A percentile compares a stretch with the other conserved stretches of the same genome.
Evolutionary conservation across 148 eudicot species (phyloP).

Genomic region (Mesembryanthemum crystallinum): DNA sequence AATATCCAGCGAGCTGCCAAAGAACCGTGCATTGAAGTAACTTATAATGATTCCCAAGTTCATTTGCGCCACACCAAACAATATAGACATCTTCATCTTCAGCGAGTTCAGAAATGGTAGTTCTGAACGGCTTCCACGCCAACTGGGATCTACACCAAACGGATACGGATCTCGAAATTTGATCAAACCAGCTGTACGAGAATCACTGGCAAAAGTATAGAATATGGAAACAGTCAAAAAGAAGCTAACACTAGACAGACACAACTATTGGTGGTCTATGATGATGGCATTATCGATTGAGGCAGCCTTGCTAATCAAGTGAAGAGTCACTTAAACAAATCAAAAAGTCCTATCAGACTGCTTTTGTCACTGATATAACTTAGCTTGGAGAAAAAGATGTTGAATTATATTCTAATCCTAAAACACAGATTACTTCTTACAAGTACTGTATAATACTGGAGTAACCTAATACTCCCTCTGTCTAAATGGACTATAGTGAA

Average conservation of each 20-base stretch:
- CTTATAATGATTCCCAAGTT: conserved; percentile 86
- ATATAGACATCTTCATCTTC: conserved; percentile 99
- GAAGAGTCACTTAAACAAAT: neutral
- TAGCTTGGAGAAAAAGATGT: too few relatives aligned
- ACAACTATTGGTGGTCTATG: neutral
- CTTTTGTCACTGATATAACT: neutral
- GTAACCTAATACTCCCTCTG: too few relatives aligned
- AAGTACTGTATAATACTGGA: too few relatives aligned
- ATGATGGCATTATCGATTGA: neutral
- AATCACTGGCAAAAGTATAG: conserved; percentile 56
- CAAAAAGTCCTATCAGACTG: neutral
- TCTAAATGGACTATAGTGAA: too few relatives aligned
- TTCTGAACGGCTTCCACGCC: conserved; percentile 98
- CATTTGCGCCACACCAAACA: conserved; percentile 90
- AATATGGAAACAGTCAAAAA: conserved; percentile 5
- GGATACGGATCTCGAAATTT: conserved; percentile 88
- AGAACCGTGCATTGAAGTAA: conserved; percentile 91
- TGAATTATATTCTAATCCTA: too few relatives aligned
- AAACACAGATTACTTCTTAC: too few relatives aligned
- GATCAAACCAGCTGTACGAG: conserved; percentile 64
- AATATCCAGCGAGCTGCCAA: conserved; percentile 70
- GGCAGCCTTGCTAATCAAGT: neutral
- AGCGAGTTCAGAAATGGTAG: conserved; percentile 94
- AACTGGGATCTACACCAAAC: conserved; percentile 98
- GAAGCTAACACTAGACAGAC: neutral